Evolutionary conservation across 2,329 filamentous ascomycete species (phyloP).

Genomic region (Xylaria sp.): DNA sequence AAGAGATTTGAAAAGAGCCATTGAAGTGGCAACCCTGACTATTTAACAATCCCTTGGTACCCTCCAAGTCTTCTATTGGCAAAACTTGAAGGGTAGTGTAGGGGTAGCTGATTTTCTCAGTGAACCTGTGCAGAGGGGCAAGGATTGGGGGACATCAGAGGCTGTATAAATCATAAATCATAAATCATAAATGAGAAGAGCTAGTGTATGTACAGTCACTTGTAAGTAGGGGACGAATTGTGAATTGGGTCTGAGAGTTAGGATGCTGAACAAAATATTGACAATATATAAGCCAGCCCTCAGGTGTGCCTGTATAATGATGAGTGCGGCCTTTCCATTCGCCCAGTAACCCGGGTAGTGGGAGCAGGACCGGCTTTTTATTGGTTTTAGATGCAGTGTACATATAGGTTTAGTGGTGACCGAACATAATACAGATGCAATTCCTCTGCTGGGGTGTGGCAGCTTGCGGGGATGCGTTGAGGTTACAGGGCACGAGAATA

Average conservation of each 20-base stretch:
- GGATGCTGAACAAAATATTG: not conserved
- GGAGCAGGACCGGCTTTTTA: constrained; percentile 11
- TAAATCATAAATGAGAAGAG: too few species aligned
- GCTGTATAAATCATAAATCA: not conserved
- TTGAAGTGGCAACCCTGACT: too few species aligned
- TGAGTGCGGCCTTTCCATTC: not conserved
- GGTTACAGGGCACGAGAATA: not conserved
- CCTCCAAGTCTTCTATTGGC: not conserved
- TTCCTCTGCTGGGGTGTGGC: not conserved
- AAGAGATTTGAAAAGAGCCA: not conserved
- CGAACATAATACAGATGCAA: constrained; percentile 1
- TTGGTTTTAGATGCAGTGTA: constrained; percentile 15
- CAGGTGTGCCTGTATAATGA: constrained; percentile 10
- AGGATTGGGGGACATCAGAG: not conserved
- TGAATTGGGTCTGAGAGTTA: not conserved
- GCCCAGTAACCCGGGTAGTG: constrained; percentile 2
- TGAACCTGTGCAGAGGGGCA: not conserved
- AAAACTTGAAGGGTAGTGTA: not conserved
- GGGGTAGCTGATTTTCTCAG: not conserved
- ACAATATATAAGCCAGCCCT: not conserved
- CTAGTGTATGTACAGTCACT: constrained; percentile 10
- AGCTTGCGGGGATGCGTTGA: constrained; percentile 1
- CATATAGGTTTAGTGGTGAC: not conserved
- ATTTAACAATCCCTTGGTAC: not conserved
- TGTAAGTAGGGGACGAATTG: not conserved